Conservation (phyloP, 2,329 filamentous ascomycete genomes). For the Colletotrichum truncatum region DNA sequence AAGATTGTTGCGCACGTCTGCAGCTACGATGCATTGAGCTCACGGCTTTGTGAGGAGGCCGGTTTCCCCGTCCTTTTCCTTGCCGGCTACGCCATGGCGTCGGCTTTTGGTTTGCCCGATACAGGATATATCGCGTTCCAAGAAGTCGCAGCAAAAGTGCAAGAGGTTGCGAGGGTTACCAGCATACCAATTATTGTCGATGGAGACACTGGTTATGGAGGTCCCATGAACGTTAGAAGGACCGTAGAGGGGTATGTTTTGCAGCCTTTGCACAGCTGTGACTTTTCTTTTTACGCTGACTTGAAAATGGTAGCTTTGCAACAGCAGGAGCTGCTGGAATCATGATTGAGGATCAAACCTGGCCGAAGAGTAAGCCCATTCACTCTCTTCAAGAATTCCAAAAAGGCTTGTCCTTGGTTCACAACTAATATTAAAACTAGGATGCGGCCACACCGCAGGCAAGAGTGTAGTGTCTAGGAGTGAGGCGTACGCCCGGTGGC, state of each 20-base stretch:
- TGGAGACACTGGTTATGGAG: slow-evolving; percentile 57
- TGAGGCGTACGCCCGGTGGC: slow-evolving; percentile 55
- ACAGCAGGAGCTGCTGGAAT: slow-evolving; percentile 48
- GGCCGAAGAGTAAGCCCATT: slow-evolving; percentile 52
- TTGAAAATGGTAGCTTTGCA: slow-evolving; percentile 33
- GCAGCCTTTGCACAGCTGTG: no score
- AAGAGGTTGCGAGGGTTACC: slow-evolving; percentile 48
- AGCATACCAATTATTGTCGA: slow-evolving; percentile 53
- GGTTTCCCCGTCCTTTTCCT: slow-evolving; percentile 56
- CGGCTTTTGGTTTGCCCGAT: slow-evolving; percentile 52
- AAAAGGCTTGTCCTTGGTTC: background rate
- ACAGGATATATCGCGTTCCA: slow-evolving; percentile 58
- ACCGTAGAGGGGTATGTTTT: slow-evolving; percentile 52
- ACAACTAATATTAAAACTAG: slow-evolving; percentile 18
- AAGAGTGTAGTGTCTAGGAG: slow-evolving; percentile 54
- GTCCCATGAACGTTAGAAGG: slow-evolving; percentile 55
- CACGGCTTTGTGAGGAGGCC: slow-evolving; percentile 53
- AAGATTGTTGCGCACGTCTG: slow-evolving; percentile 55
- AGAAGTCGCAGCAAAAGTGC: slow-evolving; percentile 55
- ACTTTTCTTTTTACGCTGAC: background rate
- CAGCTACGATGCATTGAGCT: slow-evolving; percentile 53
- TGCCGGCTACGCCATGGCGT: slow-evolving; percentile 51
- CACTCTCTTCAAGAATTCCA: background rate
- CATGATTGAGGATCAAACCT: slow-evolving; percentile 58
- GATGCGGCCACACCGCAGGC: slow-evolving; percentile 51